Evolutionary conservation across 2,329 filamentous ascomycete genomes (phyloP), one percentile per base, ranked within the genome.

Genomic region (Penicillium concentricum): DNA sequence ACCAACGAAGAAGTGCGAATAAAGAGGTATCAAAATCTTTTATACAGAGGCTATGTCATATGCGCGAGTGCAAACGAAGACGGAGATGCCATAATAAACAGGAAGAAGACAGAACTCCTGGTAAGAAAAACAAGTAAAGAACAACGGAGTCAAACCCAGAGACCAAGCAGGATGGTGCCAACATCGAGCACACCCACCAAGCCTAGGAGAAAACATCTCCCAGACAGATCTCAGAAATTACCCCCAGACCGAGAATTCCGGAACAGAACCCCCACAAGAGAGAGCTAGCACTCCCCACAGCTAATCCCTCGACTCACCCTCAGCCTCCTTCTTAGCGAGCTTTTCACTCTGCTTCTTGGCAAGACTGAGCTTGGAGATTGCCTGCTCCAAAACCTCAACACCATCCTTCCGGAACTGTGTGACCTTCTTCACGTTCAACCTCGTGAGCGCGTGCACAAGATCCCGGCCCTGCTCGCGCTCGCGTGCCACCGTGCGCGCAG

Each of bases 341-440:
- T 50, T 44, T 24, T 51, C 48, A 20, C n/a, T 34, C 50, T 69
- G 68, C 69, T 70, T 70, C 48, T 68, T 66, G 44, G 69, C 65
- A 13, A 78, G 70, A 67, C 91, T 85, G 66, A 96, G 82, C 54
- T 65, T 66, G 63, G 74, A 65, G 24, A 87, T 82, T 76, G 83
- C 80, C 18, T 73, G 66, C 63, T 94, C 87, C 63, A 97, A 82
- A 28, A 84, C 84, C 54, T 81, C 75, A 66, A 88, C 78, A 35
- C 91, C 91, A 54, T 82, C 76, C 61, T 84, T 77, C 60, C 92
- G 83, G 77, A 85, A 96, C 59, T 82, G 78, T 57, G 91, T 94
- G 52, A 95, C 91, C 78, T 97, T 97, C 62, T 82, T 80, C 44
- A 93, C 82, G 77, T 97, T 97, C 70, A 84, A 81, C 55, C 81